These are phyloP conservation scores for Aspergillus nanangensis DNA, from an alignment of 495 filamentous ascomycete species.

Conservation along the genomic window DNA sequence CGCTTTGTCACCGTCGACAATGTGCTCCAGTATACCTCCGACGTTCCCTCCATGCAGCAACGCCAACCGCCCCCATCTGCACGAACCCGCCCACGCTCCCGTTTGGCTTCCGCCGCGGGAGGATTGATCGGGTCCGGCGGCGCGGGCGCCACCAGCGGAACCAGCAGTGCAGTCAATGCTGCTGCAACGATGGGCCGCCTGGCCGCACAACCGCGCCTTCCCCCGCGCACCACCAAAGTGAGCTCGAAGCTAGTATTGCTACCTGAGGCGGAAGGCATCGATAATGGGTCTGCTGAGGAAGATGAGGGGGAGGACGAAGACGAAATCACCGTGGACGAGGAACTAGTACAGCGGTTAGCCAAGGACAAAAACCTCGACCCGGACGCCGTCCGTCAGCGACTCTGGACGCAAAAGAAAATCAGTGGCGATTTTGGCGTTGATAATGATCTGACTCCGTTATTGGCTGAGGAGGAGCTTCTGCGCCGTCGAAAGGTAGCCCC, in stretches of 20 bases:
- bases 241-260: constrained; percentile 95
- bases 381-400: constrained; percentile 30
- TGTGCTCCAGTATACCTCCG: constrained; percentile 87
- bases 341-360: constrained; percentile 34
- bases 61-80: constrained; percentile 61
- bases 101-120: constrained; percentile 34
- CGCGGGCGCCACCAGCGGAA: constrained; percentile 10
- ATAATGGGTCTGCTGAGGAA: constrained; percentile 40
- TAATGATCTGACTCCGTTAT: constrained; percentile 66
- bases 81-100: constrained; percentile 45
- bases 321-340: constrained; percentile 48
- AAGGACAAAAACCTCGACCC: constrained; percentile 35
- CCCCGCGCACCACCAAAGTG: constrained; percentile 82
- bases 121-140: constrained; percentile 24
- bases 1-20: constrained; percentile 95
- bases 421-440: constrained; percentile 47
- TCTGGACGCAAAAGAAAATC: constrained; percentile 36
- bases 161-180: constrained; percentile 11
- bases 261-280: constrained; percentile 64
- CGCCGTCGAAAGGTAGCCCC: constrained; percentile 53
- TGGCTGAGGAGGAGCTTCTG: constrained; percentile 72
- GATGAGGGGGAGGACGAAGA: constrained; percentile 38
- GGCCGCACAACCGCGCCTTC: constrained; percentile 68
- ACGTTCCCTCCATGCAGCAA: constrained; percentile 92
- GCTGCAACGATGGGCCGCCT: constrained; percentile 32